Base-by-base conservation (phyloP, 2,329 filamentous ascomycete genomes). In the Lojkania enalia region DNA sequence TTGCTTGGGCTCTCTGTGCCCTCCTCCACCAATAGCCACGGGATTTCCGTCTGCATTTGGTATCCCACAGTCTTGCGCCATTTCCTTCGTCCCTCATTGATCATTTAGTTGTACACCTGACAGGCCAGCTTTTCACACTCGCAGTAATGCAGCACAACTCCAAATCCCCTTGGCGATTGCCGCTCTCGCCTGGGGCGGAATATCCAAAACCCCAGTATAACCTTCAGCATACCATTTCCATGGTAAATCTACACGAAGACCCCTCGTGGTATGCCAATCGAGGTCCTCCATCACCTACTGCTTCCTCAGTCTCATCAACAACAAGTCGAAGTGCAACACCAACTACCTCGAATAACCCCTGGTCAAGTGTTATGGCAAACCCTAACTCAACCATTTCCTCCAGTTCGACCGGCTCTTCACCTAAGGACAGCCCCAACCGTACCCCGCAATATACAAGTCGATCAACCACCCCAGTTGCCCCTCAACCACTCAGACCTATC, bases 221-320 rank as follows among this genome's bases (percentile, higher is more conserved):
- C 33, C 60, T 72, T 20, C 60, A 65, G 42, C 66, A 70, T 42
- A 67, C 67, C 32, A 64, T 68, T 42, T 71, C 68, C 31, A 70
- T 71, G 67, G 59, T 68, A 37, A 70, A 72, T 48, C 57, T 72
- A 42, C 67, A 69, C 47, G 67, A 70, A 29, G 65, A 69, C 38
- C 57, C 62, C 29, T 51, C 58, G 20, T 70, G 67, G 68, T 66
- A 67, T 48, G 49, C 54, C 12, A 60, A 55, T 33, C 61, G 65
- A 20, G 57, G 59, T 6, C 60, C 67, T 11, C 58, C 67, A 12
- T 70, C 69, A 46, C 67, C 67, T 12, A 64, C 65, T 27, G 54
- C 64, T n/a, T 71, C 67, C n/a, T 70, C 69, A 1, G 65, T 67
- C 19, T 71, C 69, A 3, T 70, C 67, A 11, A 61, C 57, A 39